Evolutionary conservation across 1,139 yeast species (phyloP).

Genomic region (Candida buenavistaensis): DNA sequence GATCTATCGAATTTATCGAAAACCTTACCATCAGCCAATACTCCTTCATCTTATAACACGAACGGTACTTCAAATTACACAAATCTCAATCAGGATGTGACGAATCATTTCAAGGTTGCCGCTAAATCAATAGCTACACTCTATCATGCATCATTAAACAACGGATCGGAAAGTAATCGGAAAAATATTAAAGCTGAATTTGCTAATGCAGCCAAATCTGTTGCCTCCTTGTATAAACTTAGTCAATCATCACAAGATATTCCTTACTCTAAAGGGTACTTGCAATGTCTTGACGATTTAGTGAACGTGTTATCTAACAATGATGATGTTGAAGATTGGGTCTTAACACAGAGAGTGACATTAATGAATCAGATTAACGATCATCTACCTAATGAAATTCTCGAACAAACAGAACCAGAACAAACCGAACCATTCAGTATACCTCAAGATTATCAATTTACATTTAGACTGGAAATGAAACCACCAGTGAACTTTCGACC

Average conservation of each 20-base stretch:
- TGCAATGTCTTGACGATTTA: constrained; percentile 57
- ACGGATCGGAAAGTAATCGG: constrained; percentile 20
- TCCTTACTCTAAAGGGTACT: constrained; percentile 52
- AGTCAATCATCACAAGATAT: constrained; percentile 47
- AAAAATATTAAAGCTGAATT: constrained; percentile 44
- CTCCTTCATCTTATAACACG: background rate
- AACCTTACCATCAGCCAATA: constrained; percentile 9
- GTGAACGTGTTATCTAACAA: constrained; percentile 45
- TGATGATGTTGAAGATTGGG: constrained; percentile 56
- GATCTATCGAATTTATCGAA: constrained; percentile 14
- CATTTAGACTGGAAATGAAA: constrained; percentile 29
- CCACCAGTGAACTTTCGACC: constrained; percentile 44
- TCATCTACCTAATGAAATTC: background rate
- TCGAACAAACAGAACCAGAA: background rate
- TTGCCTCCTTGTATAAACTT: constrained; percentile 58
- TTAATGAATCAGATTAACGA: constrained; percentile 24
- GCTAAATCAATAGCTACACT: constrained; percentile 46
- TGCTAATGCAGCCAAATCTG: constrained; percentile 64
- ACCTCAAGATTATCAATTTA: constrained; percentile 40
- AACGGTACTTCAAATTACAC: constrained; percentile 1
- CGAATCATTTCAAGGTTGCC: constrained; percentile 44
- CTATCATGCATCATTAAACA: constrained; percentile 30
- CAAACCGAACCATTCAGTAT: constrained; percentile 15
- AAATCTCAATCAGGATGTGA: constrained; percentile 44
- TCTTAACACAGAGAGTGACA: constrained; percentile 49